Percentiles rank a stretch among this genome's conserved stretches.
Conservation (phyloP, 2,329 filamentous ascomycete genomes). For the Microcyclospora tardicrescens region DNA sequence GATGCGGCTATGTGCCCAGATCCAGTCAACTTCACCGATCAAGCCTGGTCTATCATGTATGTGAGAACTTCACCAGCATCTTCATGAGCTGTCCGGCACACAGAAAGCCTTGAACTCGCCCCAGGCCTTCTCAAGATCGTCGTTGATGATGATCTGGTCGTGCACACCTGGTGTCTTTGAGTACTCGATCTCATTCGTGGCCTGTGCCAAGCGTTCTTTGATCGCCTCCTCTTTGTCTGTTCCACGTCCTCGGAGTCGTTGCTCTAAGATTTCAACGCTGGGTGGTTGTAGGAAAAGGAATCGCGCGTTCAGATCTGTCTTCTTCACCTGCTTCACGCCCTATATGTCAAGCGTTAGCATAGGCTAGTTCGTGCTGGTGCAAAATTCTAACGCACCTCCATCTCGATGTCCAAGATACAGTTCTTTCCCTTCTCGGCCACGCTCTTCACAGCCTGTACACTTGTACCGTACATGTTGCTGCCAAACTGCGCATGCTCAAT, state of each 20-base stretch:
- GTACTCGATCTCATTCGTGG: conserved; percentile 61
- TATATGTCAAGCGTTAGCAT: conserved; percentile 15
- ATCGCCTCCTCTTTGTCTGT: conserved; percentile 68
- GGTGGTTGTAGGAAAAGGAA: conserved; percentile 82
- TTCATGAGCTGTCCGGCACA: conserved; percentile 9
- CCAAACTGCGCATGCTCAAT: conserved; percentile 81
- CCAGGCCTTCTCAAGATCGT: conserved; percentile 48
- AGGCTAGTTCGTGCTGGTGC: not conserved
- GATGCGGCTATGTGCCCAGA: too few species aligned
- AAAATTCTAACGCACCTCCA: conserved; percentile 51
- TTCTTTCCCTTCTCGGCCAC: conserved; percentile 56
- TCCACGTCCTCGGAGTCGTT: conserved; percentile 57
- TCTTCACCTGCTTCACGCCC: conserved; percentile 88
- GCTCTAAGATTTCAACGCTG: conserved; percentile 58
- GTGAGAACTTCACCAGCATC: too few species aligned
- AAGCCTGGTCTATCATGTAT: too few species aligned
- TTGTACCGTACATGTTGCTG: conserved; percentile 77
- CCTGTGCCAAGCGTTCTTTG: conserved; percentile 56
- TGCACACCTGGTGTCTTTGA: conserved; percentile 53
- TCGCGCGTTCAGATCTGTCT: conserved; percentile 57
- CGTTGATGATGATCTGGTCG: conserved; percentile 54
- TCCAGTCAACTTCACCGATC: too few species aligned
- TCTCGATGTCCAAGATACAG: conserved; percentile 89
- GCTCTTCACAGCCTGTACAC: conserved; percentile 63
- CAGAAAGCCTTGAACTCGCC: conserved; percentile 30